Base-by-base conservation (phyloP, 768 basidiomycete genomes). In the Lactarius quietus region DNA sequence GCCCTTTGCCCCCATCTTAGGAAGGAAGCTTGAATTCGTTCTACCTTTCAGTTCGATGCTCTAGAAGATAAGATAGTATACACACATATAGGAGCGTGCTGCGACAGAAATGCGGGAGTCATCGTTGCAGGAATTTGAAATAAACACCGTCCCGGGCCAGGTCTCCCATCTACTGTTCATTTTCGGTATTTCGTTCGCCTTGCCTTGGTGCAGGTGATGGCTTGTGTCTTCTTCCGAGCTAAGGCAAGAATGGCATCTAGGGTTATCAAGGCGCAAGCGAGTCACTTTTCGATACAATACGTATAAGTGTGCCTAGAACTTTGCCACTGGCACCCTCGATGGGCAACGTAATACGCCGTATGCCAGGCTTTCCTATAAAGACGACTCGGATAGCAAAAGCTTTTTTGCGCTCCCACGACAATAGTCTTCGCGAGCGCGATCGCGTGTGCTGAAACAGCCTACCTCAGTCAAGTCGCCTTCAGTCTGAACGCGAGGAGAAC, bases 401-500 rank as follows among this genome's bases (percentile, higher is more conserved):
- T 14, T 48, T n/a, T 48, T 48, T 6, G 10, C 45, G 45, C 45
- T 23, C 12, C 45, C 45, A 48, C 39, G 39, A 39, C 39, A 39
- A 39, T 8, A 48, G 45, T 12, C 45, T 15, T 26, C 45, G 59
- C 1, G 43, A 28, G 31, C 43, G 59, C 29, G 12, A 33, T 31
- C 59, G n/a, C 31, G 31, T 15, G 58, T 10, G n/a, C 29, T 15
- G 14, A 26, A 15, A 36, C 38, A 41, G 20, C 39, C 18, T 20
- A 39, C 18, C n/a, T 29, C 31, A 20, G 15, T 35, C n/a, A 59
- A 35, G 3, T 23, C 29, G 7, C 20, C 10, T 23, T 33, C 39
- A 20, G 61, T 33, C 29, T 20, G 61, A 35, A 55, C 26, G n/a
- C 23, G 53, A 55, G 29, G 53, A 43, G n/a, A 41, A 61, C 38